These are phyloP conservation scores for Blastobotrys mokoenaii DNA, from an alignment of 805 yeast species.

Conservation along the genomic window DNA sequence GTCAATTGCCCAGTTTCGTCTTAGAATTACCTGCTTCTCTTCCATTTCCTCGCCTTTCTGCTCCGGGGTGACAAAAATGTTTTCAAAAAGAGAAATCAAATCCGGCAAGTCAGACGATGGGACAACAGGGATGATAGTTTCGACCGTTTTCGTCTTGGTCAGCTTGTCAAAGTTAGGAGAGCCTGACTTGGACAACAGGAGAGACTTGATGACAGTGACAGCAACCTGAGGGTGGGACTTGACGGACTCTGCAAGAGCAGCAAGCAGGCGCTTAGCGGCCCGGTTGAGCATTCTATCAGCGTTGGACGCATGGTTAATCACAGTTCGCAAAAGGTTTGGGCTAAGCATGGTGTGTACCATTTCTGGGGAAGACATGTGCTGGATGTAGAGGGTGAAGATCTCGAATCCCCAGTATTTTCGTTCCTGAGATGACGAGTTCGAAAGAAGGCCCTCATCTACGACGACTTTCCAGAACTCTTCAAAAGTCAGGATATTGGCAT, in stretches of 20 bases:
- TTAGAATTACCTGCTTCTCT: constrained; percentile 21
- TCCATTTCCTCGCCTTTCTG: constrained; percentile 11
- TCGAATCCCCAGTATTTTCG: constrained; percentile 83
- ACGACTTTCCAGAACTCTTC: constrained; percentile 72
- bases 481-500: constrained; percentile 16
- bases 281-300: constrained; percentile 57
- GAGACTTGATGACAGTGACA: constrained; percentile 25
- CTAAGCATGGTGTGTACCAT: constrained; percentile 20
- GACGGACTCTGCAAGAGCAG: constrained; percentile 32
- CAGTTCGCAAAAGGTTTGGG: constrained; percentile 55
- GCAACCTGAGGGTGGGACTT: constrained; percentile 31
- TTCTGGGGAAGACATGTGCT: constrained; percentile 17
- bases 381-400: constrained; percentile 47
- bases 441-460: constrained; percentile 73
- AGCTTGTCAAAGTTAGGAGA: constrained; percentile 54
- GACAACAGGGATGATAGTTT: constrained; percentile 30
- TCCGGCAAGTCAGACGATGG: constrained; percentile 11
- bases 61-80: constrained; percentile 12
- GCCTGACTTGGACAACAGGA: constrained; percentile 42
- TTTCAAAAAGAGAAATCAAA: constrained; percentile 19
- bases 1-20: constrained; percentile 55
- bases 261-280: constrained; percentile 48
- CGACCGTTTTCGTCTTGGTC: constrained; percentile 64
- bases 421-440: constrained; percentile 71
- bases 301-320: constrained; percentile 70